These are phyloP conservation scores for Mortierella sp. DNA, from an alignment of 371 early-diverging fungal species.

Conservation along the genomic window DNA sequence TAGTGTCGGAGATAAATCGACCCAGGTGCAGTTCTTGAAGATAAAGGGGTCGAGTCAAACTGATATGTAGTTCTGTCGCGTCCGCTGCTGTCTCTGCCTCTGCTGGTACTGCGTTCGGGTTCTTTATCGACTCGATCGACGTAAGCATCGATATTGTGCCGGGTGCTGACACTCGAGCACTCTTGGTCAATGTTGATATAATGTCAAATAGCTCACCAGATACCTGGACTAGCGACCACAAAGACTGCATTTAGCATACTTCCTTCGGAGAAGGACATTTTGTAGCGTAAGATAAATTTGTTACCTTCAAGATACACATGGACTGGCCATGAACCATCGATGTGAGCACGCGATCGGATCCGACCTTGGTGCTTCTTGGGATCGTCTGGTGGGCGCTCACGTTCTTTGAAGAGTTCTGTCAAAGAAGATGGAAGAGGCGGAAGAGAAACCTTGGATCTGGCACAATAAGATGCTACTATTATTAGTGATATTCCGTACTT, in stretches of 20 bases:
- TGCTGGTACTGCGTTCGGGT: neutral
- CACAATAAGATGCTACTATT: too few relatives aligned
- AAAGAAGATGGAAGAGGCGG: slow-evolving; percentile 41
- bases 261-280: too few relatives aligned
- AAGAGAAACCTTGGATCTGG: slow-evolving; percentile 19
- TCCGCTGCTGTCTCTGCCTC: slow-evolving; percentile 32
- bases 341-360: slow-evolving; percentile 23
- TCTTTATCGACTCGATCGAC: slow-evolving; percentile 17
- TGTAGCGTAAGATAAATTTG: too few relatives aligned
- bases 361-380: slow-evolving; percentile 37
- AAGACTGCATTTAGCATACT: too few relatives aligned
- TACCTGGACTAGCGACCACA: slow-evolving; percentile 16
- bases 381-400: slow-evolving; percentile 35
- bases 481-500: too few relatives aligned
- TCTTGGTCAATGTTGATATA: slow-evolving; percentile 17
- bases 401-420: slow-evolving; percentile 41
- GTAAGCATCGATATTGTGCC: slow-evolving; percentile 28
- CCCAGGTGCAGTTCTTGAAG: slow-evolving; percentile 43
- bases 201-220: slow-evolving; percentile 40
- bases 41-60: slow-evolving; percentile 38
- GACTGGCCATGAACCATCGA: slow-evolving; percentile 51
- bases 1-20: slow-evolving; percentile 29
- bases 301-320: slow-evolving; percentile 50
- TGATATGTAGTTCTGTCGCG: slow-evolving; percentile 42
- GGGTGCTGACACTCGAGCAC: slow-evolving; percentile 17